Percentiles rank a stretch among this genome's conserved stretches.
Evolutionary conservation across 148 eudicot species (phyloP).

Genomic region (Beta vulgaris): DNA sequence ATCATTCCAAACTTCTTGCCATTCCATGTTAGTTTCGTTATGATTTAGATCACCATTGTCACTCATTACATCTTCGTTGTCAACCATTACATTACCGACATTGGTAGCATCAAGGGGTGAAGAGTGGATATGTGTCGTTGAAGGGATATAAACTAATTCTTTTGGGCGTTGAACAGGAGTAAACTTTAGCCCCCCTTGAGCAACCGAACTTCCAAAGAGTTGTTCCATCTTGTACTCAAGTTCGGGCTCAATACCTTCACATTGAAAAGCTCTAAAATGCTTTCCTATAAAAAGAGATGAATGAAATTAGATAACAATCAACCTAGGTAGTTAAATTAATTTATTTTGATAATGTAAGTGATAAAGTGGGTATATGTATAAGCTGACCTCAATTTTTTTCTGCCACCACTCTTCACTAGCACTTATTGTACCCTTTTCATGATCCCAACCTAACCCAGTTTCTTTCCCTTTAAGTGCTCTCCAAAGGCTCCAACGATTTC

Average conservation of each 20-base stretch:
- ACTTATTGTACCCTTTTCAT: no score
- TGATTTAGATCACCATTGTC: background rate
- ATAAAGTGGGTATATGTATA: background rate
- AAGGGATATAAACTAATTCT: background rate
- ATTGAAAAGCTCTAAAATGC: background rate
- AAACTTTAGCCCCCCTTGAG: background rate
- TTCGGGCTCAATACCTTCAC: constrained; percentile 1
- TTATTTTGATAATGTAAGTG: no score
- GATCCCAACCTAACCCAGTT: no score
- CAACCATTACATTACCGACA: background rate
- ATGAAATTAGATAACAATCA: no score
- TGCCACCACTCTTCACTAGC: no score
- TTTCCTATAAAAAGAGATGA: constrained; percentile 1
- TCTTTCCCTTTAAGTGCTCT: no score
- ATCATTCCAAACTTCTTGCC: constrained; percentile 3
- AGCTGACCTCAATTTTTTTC: background rate
- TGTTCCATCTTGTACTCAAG: constrained; percentile 5
- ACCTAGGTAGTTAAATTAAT: no score
- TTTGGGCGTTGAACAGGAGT: background rate
- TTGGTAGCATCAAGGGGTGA: background rate
- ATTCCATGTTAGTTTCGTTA: background rate
- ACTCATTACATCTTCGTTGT: background rate
- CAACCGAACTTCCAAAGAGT: background rate
- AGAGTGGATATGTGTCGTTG: background rate
- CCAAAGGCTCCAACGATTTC: no score